A percentile compares a stretch with the other conserved stretches of the same genome.
phyloP scores from a whole-genome alignment of 345 rosid genomes.

The Eucalyptus pauciflora region DNA sequence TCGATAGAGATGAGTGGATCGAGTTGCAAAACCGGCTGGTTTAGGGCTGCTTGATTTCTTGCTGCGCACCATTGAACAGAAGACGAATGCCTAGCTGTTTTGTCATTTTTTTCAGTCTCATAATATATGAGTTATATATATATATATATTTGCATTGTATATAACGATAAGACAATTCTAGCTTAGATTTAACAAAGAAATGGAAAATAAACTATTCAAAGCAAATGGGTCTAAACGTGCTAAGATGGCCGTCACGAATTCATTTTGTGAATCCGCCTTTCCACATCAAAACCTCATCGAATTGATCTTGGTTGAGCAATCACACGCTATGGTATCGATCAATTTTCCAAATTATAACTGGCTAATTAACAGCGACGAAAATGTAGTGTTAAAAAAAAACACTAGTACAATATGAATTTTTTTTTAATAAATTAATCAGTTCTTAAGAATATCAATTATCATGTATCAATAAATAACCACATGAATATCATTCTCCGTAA shows the following conservation, averaged over 20 bases:
- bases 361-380: background rate
- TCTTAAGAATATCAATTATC: background rate
- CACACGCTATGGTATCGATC: fast-evolving
- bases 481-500: fast-evolving
- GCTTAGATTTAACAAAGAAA: background rate
- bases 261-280: background rate
- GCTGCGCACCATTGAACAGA: background rate
- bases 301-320: background rate
- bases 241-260: fast-evolving
- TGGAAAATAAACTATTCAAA: background rate
- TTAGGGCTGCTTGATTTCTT: background rate
- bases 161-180: background rate
- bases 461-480: fast-evolving
- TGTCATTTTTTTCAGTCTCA: background rate
- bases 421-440: fast-evolving
- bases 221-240: background rate
- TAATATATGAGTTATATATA: background rate
- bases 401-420: too few species aligned
- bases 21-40: fast-evolving
- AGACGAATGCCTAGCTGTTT: background rate
- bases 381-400: too few species aligned
- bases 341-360: background rate
- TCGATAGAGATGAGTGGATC: fast-evolving
- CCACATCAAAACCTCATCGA: background rate
- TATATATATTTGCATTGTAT: background rate